Evolutionary conservation across 306 rosid genomes (phyloP), one percentile per base, ranked within the genome.

Genomic region (Alnus rubra): DNA sequence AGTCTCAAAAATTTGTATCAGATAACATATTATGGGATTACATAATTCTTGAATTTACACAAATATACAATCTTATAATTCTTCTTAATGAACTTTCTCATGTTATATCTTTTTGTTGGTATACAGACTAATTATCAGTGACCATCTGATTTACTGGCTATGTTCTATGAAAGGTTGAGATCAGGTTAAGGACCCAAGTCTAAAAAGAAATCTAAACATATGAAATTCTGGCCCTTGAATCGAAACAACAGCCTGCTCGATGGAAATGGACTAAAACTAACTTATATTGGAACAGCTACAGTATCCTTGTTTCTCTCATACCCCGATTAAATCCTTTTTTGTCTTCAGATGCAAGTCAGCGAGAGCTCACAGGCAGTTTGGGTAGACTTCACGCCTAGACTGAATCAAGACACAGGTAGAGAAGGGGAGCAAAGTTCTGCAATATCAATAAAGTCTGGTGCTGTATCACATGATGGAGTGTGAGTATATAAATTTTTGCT

Each of bases 351-450:
- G 95, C 90, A 88, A 55, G 79, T 91, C 75, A 86, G 87, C 78
- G 98, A 92, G 79, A 82, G 64, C 81, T 86, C 93, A 23, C 95
- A 87, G 71, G 84, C 97, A 82, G 44, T 88, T 82, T 94, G 98
- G 98, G 76, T 86, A 37, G 88, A 87, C 37, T 73, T 92, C 74
- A 78, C 83, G 28, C 88, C 92, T 71, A 33, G 82, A 74, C 45
- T 80, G 45, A 49, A 79, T 85, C 94, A 86, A 83, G 85, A 62
- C 77, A 68, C 82, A 33, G 86, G 84, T 76, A 53, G 74, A 83
- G 87, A 85, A 76, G 76, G 56, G 42, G 85, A 87, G 71, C 79
- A 90, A 49, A 83, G 70, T 81, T 53, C 82, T 71, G 45, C 30
- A 78, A 71, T 86, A 70, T 63, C 83, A 31, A 75, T 89, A 53